Conservation (phyloP, 352 stramenopile species). For the Lagenidium giganteum region DNA sequence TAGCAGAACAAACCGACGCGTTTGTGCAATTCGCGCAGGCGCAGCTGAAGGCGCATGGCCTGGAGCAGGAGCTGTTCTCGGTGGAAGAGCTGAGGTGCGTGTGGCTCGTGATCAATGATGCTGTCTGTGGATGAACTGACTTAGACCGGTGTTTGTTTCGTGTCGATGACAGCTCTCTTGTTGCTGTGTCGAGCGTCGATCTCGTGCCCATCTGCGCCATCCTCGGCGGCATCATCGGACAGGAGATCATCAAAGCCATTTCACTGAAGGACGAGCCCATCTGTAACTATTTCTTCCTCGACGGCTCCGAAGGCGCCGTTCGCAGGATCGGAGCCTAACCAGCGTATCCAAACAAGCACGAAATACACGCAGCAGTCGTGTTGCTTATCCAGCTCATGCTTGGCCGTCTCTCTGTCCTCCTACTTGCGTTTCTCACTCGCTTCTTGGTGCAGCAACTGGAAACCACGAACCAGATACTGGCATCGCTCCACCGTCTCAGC, state of each 20-base stretch:
- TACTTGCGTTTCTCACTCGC: constrained; percentile 22
- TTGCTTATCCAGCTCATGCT: too few species aligned
- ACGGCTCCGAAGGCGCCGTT: constrained; percentile 58
- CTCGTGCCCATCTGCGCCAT: constrained; percentile 94
- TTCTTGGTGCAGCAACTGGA: constrained; percentile 51
- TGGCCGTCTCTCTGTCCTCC: background rate
- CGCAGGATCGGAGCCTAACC: constrained; percentile 31
- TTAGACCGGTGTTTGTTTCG: background rate
- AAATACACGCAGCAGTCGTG: constrained; percentile 1
- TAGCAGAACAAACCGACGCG: constrained; percentile 13
- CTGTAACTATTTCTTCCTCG: constrained; percentile 95
- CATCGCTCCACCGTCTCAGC: constrained; percentile 46
- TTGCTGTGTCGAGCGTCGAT: constrained; percentile 37
- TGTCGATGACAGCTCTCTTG: constrained; percentile 24
- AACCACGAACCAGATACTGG: constrained; percentile 41
- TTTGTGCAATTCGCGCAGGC: constrained; percentile 59
- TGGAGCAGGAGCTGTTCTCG: constrained; percentile 60
- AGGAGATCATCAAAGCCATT: constrained; percentile 98
- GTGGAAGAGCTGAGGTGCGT: constrained; percentile 40
- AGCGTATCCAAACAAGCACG: constrained; percentile 2
- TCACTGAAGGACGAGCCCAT: constrained; percentile 94
- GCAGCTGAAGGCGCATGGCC: constrained; percentile 46
- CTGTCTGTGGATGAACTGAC: background rate
- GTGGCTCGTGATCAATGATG: too few species aligned
- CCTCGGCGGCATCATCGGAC: constrained; percentile 94